Conservation (phyloP, 192 early-diverging fungal genomes). For the Piromyces sp. region DNA sequence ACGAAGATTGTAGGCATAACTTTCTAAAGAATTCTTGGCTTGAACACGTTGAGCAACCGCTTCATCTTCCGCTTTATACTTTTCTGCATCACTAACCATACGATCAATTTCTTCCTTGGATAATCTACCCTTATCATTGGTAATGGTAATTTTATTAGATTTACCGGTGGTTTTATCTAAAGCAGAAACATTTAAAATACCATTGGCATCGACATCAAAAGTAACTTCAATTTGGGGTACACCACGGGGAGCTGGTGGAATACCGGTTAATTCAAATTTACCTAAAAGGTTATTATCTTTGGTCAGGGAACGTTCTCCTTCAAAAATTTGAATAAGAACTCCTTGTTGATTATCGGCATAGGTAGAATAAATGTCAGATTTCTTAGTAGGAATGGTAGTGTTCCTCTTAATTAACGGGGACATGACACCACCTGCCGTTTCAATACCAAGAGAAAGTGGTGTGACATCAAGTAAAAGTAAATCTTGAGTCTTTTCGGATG, state of each 20-base stretch:
- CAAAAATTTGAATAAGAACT: conserved; percentile 93
- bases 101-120: conserved; percentile 98
- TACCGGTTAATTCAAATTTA: conserved; percentile 94
- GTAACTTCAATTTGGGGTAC: conserved; percentile 93
- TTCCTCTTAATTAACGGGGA: conserved; percentile 93
- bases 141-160: conserved; percentile 96
- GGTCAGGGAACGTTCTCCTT: conserved; percentile 91
- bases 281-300: conserved; percentile 98
- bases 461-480: conserved; percentile 88
- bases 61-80: conserved; percentile 85
- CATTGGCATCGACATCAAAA: conserved; percentile 94
- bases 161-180: conserved; percentile 86
- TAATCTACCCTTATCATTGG: conserved; percentile 95
- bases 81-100: conserved; percentile 66
- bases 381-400: conserved; percentile 94
- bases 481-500: conserved; percentile 89
- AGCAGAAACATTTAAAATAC: conserved; percentile 88
- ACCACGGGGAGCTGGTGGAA: conserved; percentile 90
- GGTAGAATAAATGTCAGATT: conserved; percentile 96
- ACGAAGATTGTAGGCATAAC: conserved; percentile 93
- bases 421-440: conserved; percentile 98
- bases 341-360: conserved; percentile 96
- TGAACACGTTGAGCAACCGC: conserved; percentile 71
- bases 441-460: conserved; percentile 93
- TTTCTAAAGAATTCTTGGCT: conserved; percentile 89